Evolutionary conservation across 257 asterid genomes (phyloP), one percentile per base, ranked within the genome.

Genomic region (Salvia hispanica): DNA sequence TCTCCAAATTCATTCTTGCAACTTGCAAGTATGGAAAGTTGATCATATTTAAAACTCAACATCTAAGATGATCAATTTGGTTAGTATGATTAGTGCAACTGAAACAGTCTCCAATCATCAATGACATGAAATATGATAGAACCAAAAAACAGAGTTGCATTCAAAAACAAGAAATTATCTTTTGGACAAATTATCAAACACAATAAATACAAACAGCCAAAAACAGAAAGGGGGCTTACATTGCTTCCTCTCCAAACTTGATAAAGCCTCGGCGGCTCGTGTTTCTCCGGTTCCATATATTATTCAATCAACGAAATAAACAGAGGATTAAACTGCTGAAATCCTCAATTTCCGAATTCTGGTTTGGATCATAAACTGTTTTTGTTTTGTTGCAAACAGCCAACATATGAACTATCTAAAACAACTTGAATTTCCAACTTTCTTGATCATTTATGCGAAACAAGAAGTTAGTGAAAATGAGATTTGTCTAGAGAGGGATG

Each of bases 171-270:
- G 75, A 62, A 62, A 16, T 37, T 11, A 13, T 50, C 58, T 33
- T 16, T 33, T 37, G 69, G 16, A 8, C 47, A 10, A 66, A 66
- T 70, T 33, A 39, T 47, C 59, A 45, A 69, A 59, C 48, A 45
- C 25, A n/a, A 37, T 8, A 10, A 42, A 10, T 4, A 21, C 34
- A 4, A 64, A 11, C 25, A 59, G 11, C 50, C 31, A 64, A 56
- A 64, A 46, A 69, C 36, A 45, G 36, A 66, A 12, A 60, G 55
- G 56, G 53, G 59, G 74, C 90, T 85, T 80, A 89, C 95, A 75
- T 89, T 89, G 81, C 82, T 89, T 48, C 95, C 96, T 71, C 78
- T 83, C 96, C 96, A 89, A 48, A 82, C 89, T 63, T 79, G 88
- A 79, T 83, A 85, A 69, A 89, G 88, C 88, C 81, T 87, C 71